A percentile compares a stretch with the other conserved stretches of the same genome.
These are phyloP conservation scores for Coniella lustricola DNA, from an alignment of 2,329 filamentous ascomycete genomes.

Conservation along the genomic window DNA sequence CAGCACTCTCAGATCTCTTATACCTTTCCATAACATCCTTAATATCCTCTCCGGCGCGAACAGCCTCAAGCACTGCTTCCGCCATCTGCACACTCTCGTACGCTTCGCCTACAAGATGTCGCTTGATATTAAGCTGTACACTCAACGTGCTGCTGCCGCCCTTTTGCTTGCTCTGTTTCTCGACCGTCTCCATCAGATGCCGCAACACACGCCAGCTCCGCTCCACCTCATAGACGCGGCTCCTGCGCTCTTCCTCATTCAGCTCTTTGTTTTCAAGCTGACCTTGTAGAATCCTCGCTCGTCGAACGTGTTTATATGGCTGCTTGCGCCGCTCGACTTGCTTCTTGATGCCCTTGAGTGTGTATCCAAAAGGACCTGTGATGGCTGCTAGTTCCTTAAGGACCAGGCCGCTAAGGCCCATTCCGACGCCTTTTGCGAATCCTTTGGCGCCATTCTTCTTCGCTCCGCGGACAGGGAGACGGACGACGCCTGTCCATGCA, in stretches of 20 bases:
- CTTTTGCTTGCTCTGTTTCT: constrained; percentile 30
- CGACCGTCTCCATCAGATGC: constrained; percentile 32
- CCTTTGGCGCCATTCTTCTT: constrained; percentile 41
- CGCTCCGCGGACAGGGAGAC: constrained; percentile 51
- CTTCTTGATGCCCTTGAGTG: constrained; percentile 57
- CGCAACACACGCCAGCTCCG: constrained; percentile 37
- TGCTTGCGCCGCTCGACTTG: constrained; percentile 47
- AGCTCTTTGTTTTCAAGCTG: constrained; percentile 37
- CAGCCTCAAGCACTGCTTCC: constrained; percentile 36
- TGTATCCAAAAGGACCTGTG: constrained; percentile 53
- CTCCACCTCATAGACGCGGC: constrained; percentile 26
- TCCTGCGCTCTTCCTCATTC: constrained; percentile 24
- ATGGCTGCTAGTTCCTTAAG: constrained; percentile 59
- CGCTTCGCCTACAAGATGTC: constrained; percentile 33
- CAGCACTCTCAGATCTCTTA: constrained; percentile 16
- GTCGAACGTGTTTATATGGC: constrained; percentile 46
- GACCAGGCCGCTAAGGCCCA: constrained; percentile 56
- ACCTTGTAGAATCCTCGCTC: constrained; percentile 53
- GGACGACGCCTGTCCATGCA: constrained; percentile 55
- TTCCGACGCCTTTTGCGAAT: constrained; percentile 49
- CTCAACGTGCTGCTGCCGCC: constrained; percentile 27
- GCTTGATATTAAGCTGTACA: constrained; percentile 26
- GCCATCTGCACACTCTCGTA: constrained; percentile 45
- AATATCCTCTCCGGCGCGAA: constrained; percentile 36
- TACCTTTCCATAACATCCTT: constrained; percentile 26